Percentiles rank a stretch among this genome's conserved stretches.
Conservation (phyloP, 2,329 filamentous ascomycete species). For the Aulographum hederae region DNA sequence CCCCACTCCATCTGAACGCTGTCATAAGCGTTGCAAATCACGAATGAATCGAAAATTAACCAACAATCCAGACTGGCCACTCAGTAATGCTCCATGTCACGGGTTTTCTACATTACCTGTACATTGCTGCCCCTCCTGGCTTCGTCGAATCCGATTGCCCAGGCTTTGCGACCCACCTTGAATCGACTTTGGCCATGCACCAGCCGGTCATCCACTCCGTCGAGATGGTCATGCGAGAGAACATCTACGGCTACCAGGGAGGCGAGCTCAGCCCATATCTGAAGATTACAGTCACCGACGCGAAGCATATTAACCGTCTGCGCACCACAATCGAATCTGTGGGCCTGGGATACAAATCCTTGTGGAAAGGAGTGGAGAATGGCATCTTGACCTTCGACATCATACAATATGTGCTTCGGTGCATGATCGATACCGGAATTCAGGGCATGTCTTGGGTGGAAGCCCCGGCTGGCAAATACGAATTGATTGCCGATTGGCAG, state of each 20-base stretch:
- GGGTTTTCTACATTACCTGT: conserved; percentile 91
- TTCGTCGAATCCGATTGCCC: conserved; percentile 67
- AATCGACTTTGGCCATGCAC: conserved; percentile 57
- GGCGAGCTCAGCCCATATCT: conserved; percentile 84
- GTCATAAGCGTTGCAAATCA: conserved; percentile 6
- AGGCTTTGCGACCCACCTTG: conserved; percentile 62
- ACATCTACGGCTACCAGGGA: conserved; percentile 85
- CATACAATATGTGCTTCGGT: conserved; percentile 83
- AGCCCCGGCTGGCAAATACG: conserved; percentile 55
- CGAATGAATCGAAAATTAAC: background rate
- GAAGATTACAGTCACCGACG: conserved; percentile 83
- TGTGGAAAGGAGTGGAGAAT: conserved; percentile 57
- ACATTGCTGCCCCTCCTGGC: conserved; percentile 68
- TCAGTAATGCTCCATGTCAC: conserved; percentile 91
- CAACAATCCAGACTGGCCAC: conserved; percentile 41
- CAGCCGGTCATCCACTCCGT: conserved; percentile 64
- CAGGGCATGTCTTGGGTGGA: conserved; percentile 97
- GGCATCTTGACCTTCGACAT: conserved; percentile 87
- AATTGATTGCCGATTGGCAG: conserved; percentile 44
- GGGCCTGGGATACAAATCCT: conserved; percentile 70
- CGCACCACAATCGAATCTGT: conserved; percentile 58
- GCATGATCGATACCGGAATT: conserved; percentile 96
- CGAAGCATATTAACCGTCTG: conserved; percentile 62
- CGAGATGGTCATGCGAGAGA: conserved; percentile 67
- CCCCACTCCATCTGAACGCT: too few species aligned